Conservation (phyloP, 2,329 filamentous ascomycete species). For the Camillea tinctor region DNA sequence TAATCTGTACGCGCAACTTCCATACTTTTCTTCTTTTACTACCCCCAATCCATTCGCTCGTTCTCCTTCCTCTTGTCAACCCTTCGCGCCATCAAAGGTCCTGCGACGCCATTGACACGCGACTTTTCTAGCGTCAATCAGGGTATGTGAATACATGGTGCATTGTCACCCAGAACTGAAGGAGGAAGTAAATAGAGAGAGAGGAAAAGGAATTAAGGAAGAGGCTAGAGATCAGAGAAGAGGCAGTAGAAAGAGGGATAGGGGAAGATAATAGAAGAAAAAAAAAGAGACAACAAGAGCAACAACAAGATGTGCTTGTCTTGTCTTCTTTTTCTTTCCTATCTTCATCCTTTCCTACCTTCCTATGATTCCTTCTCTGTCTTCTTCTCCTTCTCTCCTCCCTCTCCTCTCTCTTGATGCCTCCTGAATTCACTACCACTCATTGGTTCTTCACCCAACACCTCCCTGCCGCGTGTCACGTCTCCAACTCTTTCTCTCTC, state of each 20-base stretch:
- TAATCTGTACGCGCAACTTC: conserved; percentile 18
- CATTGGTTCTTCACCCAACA: neutral
- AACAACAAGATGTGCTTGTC: neutral
- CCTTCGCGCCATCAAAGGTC: conserved; percentile 8
- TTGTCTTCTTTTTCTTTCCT: neutral
- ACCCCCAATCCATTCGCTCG: conserved; percentile 25
- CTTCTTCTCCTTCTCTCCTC: neutral
- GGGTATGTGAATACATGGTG: conserved; percentile 25
- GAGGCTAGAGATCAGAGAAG: neutral
- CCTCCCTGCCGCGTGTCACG: neutral
- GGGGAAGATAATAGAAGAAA: too few relatives aligned
- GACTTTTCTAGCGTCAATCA: conserved; percentile 26
- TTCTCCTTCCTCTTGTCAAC: conserved; percentile 15
- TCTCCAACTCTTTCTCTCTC: neutral
- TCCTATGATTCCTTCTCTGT: conserved; percentile 2
- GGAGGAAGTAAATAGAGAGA: too few relatives aligned
- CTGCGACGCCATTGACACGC: conserved; percentile 37
- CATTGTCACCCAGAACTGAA: conserved; percentile 4
- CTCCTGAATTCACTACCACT: neutral
- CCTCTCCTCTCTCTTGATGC: neutral
- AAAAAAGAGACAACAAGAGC: neutral
- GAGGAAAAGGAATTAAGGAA: too few relatives aligned
- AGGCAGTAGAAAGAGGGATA: neutral
- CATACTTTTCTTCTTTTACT: conserved; percentile 7
- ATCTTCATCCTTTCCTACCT: neutral